Evolutionary conservation across 495 filamentous ascomycete species (phyloP), one percentile per base, ranked within the genome.

Genomic region (Bathelium albidoporum): DNA sequence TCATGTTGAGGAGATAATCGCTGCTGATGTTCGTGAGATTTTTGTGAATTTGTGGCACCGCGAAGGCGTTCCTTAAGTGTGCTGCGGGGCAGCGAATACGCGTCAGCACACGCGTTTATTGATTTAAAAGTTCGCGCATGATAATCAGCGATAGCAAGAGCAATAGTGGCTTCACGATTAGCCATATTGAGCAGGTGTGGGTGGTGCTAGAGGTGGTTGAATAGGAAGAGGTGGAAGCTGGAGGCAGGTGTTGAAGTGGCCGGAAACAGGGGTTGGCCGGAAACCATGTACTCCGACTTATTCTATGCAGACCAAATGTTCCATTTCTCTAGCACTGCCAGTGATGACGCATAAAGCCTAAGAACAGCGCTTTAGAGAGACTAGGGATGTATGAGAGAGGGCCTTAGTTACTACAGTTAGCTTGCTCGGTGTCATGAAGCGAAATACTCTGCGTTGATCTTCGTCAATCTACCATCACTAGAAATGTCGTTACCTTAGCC

Each of bases 21-120:
- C 63, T 64, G 36, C 39, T 64, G 41, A 36, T 64, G 24, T 52
- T 64, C 20, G 53, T 64, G 61, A 34, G 10, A 26, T 10, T n/a
- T 32, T 3, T 26, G 5, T 26, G 31, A 31, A 24, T 31, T 59
- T 31, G 61, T 58, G 11, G n/a, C 43, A 14, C 61, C 61, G 7
- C 39, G 31, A 32, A 63, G 12, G 31, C 49, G 61, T 12, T 31
- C 31, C 12, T 28, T 9, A 5, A 63, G 49, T 2, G 61, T 63
- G 34, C 5, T 5, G 5, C 14, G 5, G 34, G 34, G 34, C 34
- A 39, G 34, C 5, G 5, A 5, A 14, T 39, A 39, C 34, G 34
- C 34, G 34, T 5, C 14, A 39, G 34, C 34, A 14, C 5, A 5
- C 14, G 5, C n/a, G 11, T 32, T 36, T 39, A 39, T 39, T 39